Conservation (phyloP, 306 rosid species). For the Fagus crenata region DNA sequence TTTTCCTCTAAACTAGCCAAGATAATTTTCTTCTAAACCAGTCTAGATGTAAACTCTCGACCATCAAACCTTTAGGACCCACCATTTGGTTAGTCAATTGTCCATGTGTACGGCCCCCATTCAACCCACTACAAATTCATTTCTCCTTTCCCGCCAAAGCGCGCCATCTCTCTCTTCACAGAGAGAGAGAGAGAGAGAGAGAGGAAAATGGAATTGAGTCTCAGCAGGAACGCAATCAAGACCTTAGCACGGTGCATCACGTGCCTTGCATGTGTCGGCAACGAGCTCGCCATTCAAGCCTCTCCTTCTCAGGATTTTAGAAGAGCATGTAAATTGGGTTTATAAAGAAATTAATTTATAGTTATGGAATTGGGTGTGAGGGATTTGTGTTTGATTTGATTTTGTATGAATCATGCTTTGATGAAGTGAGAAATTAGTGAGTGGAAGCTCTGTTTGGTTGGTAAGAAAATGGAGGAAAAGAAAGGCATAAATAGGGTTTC, state of each 20-base stretch:
- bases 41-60: no score
- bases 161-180: neutral
- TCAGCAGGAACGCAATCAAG: constrained; percentile 75
- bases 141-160: constrained; percentile 21
- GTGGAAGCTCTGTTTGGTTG: neutral
- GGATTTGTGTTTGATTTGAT: neutral
- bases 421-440: neutral
- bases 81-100: no score
- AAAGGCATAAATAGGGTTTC: neutral
- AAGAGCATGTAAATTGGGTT: neutral
- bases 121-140: neutral
- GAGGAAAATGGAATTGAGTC: constrained; percentile 56
- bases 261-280: constrained; percentile 87
- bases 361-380: no score
- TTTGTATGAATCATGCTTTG: neutral
- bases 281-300: constrained; percentile 82
- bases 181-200: neutral
- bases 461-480: no score
- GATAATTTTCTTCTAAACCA: no score
- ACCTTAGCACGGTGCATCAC: constrained; percentile 85
- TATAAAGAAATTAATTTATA: neutral
- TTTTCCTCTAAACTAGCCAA: no score
- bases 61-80: no score
- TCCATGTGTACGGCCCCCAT: neutral
- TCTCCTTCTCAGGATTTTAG: constrained; percentile 61